These are phyloP conservation scores for Salvia miltiorrhiza DNA, from an alignment of 257 asterid species.

Conservation along the genomic window DNA sequence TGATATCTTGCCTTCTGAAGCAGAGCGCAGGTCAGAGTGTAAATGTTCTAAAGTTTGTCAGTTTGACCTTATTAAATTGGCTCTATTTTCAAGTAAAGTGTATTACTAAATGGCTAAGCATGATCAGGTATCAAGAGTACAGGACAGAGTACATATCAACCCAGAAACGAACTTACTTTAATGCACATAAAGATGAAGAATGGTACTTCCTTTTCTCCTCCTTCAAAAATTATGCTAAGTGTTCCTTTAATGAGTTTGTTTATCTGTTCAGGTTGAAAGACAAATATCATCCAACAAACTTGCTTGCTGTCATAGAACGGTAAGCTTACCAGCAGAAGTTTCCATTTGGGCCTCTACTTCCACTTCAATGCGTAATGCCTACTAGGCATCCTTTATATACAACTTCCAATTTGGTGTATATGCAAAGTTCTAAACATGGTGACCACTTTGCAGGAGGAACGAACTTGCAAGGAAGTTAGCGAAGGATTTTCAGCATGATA, in stretches of 20 bases:
- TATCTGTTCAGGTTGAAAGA: conserved; percentile 78
- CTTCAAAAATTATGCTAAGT: not conserved
- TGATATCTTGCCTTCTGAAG: conserved; percentile 93
- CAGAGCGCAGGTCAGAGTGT: conserved; percentile 80
- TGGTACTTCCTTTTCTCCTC: conserved; percentile 43
- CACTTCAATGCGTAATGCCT: conserved; percentile 3
- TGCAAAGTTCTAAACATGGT: conserved; percentile 13
- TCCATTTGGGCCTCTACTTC: not conserved
- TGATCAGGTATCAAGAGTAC: conserved; percentile 90
- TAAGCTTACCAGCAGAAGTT: conserved; percentile 23
- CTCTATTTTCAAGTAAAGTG: conserved; percentile 8
- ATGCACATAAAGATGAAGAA: conserved; percentile 88
- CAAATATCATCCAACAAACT: conserved; percentile 92
- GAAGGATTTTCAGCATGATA: conserved; percentile 79
- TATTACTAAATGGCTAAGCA: not conserved
- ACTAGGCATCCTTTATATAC: not conserved
- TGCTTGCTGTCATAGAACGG: conserved; percentile 86
- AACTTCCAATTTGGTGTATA: conserved; percentile 5
- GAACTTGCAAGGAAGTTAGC: conserved; percentile 76
- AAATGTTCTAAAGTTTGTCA: conserved; percentile 13
- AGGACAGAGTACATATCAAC: conserved; percentile 77
- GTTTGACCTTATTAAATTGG: conserved; percentile 11
- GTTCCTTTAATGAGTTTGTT: conserved; percentile 21
- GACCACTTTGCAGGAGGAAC: conserved; percentile 60
- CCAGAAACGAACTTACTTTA: conserved; percentile 77